Percentiles rank a stretch among this genome's conserved stretches.
Conservation (phyloP, 1,284 basidiomycete genomes). For the Anthracocystis setariae region DNA sequence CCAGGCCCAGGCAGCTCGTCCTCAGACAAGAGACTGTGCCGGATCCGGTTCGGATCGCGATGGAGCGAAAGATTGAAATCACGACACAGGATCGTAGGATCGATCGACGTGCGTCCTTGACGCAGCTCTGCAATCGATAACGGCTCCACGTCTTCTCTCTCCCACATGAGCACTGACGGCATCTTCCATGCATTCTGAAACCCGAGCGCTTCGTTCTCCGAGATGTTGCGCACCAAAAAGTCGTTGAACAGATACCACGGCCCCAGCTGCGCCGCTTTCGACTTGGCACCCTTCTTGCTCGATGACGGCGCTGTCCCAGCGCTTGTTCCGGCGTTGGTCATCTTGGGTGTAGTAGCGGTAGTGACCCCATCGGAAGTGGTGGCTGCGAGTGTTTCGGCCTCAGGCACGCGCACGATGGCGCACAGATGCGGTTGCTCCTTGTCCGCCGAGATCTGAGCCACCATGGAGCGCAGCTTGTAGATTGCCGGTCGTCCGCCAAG, state of each 20-base stretch:
- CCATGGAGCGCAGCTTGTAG: slow-evolving; percentile 74
- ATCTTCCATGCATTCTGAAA: slow-evolving; percentile 92
- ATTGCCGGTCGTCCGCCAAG: slow-evolving; percentile 55
- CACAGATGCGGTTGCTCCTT: slow-evolving; percentile 85
- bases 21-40: slow-evolving; percentile 77
- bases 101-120: slow-evolving; percentile 44
- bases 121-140: slow-evolving; percentile 25
- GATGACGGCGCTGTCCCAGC: slow-evolving; percentile 1
- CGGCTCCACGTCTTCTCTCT: slow-evolving; percentile 75
- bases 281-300: slow-evolving; percentile 32
- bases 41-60: slow-evolving; percentile 78
- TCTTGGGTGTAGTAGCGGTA: slow-evolving; percentile 11
- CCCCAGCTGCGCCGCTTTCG: slow-evolving; percentile 27
- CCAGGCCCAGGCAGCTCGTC: slow-evolving; percentile 86
- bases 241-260: slow-evolving; percentile 96
- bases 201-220: slow-evolving; percentile 84
- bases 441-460: slow-evolving; percentile 83
- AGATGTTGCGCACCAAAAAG: slow-evolving; percentile 85
- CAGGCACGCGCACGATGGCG: slow-evolving; percentile 86
- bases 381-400: slow-evolving; percentile 56
- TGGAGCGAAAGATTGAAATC: slow-evolving; percentile 80
- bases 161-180: slow-evolving; percentile 87
- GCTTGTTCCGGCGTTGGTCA: slow-evolving; percentile 5
- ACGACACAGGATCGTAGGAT: slow-evolving; percentile 75
- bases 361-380: slow-evolving; percentile 38